A percentile compares a stretch with the other conserved stretches of the same genome.
Evolutionary conservation across 2,329 filamentous ascomycete species (phyloP).

Genomic region (Calycina herbarum): DNA sequence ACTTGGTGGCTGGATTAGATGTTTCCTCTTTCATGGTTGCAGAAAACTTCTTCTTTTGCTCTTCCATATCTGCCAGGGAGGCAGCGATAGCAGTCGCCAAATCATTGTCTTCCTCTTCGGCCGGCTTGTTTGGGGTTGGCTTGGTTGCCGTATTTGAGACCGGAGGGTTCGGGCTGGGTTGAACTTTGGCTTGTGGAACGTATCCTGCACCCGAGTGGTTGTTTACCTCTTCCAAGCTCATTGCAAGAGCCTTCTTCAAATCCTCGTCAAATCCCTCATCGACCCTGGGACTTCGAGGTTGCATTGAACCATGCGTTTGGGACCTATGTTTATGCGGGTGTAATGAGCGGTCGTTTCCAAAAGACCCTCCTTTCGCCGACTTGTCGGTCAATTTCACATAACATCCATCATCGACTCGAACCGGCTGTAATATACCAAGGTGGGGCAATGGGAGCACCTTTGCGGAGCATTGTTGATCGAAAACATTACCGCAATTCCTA

Average conservation of each 20-base stretch:
- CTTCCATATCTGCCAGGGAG: constrained; percentile 94
- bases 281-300: constrained; percentile 83
- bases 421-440: constrained; percentile 85
- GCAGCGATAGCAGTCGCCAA: constrained; percentile 93
- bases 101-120: constrained; percentile 88
- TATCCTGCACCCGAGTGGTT: constrained; percentile 70
- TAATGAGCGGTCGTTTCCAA: constrained; percentile 46
- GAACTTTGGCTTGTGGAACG: constrained; percentile 60
- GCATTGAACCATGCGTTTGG: constrained; percentile 63
- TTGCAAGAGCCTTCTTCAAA: constrained; percentile 86
- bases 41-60: constrained; percentile 90
- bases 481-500: constrained; percentile 95
- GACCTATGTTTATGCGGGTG: constrained; percentile 60
- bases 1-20: constrained; percentile 50
- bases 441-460: constrained; percentile 88
- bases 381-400: constrained; percentile 86
- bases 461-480: constrained; percentile 91
- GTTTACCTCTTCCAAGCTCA: constrained; percentile 94
- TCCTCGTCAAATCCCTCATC: constrained; percentile 95
- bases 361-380: constrained; percentile 47
- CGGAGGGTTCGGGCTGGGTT: constrained; percentile 38
- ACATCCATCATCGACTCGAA: constrained; percentile 94
- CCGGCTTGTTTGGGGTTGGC: constrained; percentile 47
- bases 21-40: constrained; percentile 80
- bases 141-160: constrained; percentile 34